Percentiles rank a stretch among this genome's conserved stretches.
Conservation (phyloP, 1,284 basidiomycete genomes). For the Papiliotrema laurentii region DNA sequence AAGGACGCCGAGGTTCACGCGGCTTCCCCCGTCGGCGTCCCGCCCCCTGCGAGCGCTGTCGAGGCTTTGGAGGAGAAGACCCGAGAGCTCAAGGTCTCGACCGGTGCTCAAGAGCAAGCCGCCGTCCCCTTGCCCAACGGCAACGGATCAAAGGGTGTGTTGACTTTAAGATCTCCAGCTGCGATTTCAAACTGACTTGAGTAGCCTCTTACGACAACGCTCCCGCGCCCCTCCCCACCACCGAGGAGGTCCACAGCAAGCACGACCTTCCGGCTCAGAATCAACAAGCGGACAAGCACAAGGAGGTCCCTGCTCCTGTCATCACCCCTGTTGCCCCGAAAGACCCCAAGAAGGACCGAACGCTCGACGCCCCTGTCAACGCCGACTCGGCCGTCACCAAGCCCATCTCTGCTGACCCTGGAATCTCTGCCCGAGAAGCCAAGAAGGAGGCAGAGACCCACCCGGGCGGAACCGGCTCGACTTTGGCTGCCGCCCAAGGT, state of each 20-base stretch:
- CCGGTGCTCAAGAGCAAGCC: constrained; percentile 1
- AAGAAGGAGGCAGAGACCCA: constrained; percentile 26
- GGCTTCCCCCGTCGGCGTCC: constrained; percentile 20
- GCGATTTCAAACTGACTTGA: background rate
- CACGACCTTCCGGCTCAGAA: constrained; percentile 38
- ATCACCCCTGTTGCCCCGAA: constrained; percentile 30
- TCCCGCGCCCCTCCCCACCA: constrained; percentile 8
- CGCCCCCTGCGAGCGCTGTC: constrained; percentile 31
- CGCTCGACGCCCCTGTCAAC: constrained; percentile 11
- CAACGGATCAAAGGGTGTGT: constrained; percentile 22
- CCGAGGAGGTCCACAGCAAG: constrained; percentile 12
- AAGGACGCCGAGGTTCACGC: constrained; percentile 28
- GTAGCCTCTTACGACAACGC: constrained; percentile 13
- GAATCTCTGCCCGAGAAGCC: constrained; percentile 22
- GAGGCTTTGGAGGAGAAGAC: constrained; percentile 35
- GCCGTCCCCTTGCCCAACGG: constrained; percentile 18
- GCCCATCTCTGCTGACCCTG: constrained; percentile 24
- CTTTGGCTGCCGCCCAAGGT: constrained; percentile 3
- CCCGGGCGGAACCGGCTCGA: constrained; percentile 5
- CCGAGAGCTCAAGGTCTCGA: constrained; percentile 27
- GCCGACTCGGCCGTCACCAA: constrained; percentile 23
- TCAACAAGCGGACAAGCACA: constrained; percentile 36
- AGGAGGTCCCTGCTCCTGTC: constrained; percentile 31
- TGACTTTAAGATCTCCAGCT: background rate
- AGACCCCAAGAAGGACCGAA: constrained; percentile 37